A percentile compares a stretch with the other conserved stretches of the same genome.
Evolutionary conservation across 148 eudicot species (phyloP).

Genomic region (Diospyros lotus): DNA sequence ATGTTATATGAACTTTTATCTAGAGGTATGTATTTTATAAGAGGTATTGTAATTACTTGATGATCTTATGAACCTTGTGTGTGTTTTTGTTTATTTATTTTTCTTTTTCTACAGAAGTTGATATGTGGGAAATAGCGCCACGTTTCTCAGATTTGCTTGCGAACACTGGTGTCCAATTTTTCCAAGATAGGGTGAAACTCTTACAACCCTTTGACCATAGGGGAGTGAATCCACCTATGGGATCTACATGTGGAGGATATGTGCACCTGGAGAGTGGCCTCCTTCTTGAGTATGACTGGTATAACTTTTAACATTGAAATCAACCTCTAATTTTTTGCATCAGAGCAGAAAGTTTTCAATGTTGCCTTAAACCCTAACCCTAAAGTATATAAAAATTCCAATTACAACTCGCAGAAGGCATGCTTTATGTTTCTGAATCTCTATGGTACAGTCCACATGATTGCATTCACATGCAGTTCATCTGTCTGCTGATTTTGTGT

Average conservation of each 20-base stretch:
- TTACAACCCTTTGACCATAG: constrained; percentile 53
- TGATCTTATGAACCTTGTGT: background rate
- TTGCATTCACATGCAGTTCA: constrained; percentile 9
- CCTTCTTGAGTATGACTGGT: constrained; percentile 94
- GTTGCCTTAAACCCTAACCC: too few relatives aligned
- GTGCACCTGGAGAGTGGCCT: constrained; percentile 93
- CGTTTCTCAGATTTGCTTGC: constrained; percentile 82
- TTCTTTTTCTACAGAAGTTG: constrained; percentile 68
- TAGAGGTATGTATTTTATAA: constrained; percentile 59
- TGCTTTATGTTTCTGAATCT: constrained; percentile 6
- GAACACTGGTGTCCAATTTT: constrained; percentile 67
- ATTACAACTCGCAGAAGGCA: background rate
- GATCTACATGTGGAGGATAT: constrained; percentile 56
- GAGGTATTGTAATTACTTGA: constrained; percentile 12
- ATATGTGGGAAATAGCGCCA: constrained; percentile 96
- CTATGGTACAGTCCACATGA: background rate
- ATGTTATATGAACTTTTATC: constrained; percentile 91
- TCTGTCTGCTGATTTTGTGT: constrained; percentile 33
- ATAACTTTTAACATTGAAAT: constrained; percentile 18
- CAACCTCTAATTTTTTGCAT: background rate
- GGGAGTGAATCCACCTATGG: constrained; percentile 34
- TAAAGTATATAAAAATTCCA: background rate
- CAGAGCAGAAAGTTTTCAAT: too few relatives aligned
- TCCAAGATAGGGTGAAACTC: constrained; percentile 76
- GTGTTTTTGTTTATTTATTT: background rate